Conservation (phyloP, 2,329 filamentous ascomycete genomes). For the Colletotrichum tamarilloi region DNA sequence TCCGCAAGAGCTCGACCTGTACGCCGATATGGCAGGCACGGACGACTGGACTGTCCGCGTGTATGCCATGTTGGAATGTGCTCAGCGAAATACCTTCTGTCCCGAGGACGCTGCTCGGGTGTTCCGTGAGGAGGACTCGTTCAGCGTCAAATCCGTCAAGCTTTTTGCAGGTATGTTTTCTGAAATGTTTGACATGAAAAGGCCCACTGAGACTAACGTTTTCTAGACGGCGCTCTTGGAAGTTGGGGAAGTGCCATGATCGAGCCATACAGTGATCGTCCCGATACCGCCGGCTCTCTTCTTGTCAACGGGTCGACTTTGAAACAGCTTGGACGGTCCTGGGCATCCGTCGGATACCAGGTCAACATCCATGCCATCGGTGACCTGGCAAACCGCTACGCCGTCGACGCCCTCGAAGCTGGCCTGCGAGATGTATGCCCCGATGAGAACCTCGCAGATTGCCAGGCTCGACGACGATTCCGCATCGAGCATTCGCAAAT, state of each 20-base stretch:
- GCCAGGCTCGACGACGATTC: conserved; percentile 68
- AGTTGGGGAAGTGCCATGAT: conserved; percentile 79
- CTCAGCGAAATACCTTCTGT: conserved; percentile 73
- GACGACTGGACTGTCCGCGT: conserved; percentile 71
- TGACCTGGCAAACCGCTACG: conserved; percentile 74
- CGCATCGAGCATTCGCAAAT: conserved; percentile 80
- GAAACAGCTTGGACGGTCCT: conserved; percentile 62
- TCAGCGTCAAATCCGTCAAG: conserved; percentile 73
- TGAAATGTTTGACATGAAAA: too few species aligned
- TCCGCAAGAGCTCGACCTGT: conserved; percentile 65
- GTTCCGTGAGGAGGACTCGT: conserved; percentile 58
- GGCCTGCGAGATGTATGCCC: conserved; percentile 67
- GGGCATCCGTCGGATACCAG: conserved; percentile 72
- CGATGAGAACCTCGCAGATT: conserved; percentile 52
- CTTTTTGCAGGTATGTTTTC: conserved; percentile 70
- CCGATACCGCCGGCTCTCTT: conserved; percentile 70
- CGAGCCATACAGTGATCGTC: conserved; percentile 75
- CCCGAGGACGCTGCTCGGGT: conserved; percentile 59
- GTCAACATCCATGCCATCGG: conserved; percentile 81
- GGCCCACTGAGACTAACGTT: conserved; percentile 26
- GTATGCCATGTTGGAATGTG: conserved; percentile 76
- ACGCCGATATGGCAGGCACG: conserved; percentile 58
- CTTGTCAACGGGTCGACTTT: conserved; percentile 73
- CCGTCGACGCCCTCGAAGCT: conserved; percentile 70
- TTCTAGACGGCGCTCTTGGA: conserved; percentile 73